A percentile compares a stretch with the other conserved stretches of the same genome.
These are phyloP conservation scores for Exophiala bonariae DNA, from an alignment of 2,329 filamentous ascomycete species.

Conservation along the genomic window DNA sequence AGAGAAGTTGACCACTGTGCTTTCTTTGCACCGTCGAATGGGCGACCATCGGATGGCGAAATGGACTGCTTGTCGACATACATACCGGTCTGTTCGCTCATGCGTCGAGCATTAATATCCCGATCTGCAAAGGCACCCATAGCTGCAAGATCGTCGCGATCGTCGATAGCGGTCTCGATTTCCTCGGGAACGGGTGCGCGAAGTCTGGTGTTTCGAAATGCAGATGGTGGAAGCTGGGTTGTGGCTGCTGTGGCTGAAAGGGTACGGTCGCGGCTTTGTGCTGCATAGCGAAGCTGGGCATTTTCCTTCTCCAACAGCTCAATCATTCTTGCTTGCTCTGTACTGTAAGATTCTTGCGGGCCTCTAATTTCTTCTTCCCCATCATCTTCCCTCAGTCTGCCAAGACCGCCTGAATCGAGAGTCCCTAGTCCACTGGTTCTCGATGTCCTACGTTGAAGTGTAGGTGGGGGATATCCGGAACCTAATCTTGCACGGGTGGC, in stretches of 20 bases:
- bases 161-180: slow-evolving; percentile 44
- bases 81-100: slow-evolving; percentile 46
- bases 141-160: slow-evolving; percentile 43
- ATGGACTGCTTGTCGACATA: slow-evolving; percentile 40
- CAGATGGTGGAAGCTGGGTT: slow-evolving; percentile 31
- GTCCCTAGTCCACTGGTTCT: slow-evolving; percentile 51
- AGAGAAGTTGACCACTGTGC: slow-evolving; percentile 53
- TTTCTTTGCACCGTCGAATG: slow-evolving; percentile 46
- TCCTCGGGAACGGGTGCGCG: slow-evolving; percentile 45
- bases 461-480: slow-evolving; percentile 56
- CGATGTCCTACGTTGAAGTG: slow-evolving; percentile 78
- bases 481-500: slow-evolving; percentile 36
- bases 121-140: slow-evolving; percentile 36
- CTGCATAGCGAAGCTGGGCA: slow-evolving; percentile 46
- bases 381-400: slow-evolving; percentile 50
- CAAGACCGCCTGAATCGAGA: slow-evolving; percentile 46
- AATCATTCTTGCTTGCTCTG: slow-evolving; percentile 44
- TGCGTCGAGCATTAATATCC: slow-evolving; percentile 38
- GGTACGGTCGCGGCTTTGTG: slow-evolving; percentile 42
- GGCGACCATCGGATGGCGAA: slow-evolving; percentile 41
- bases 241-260: slow-evolving; percentile 40
- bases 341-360: slow-evolving; percentile 39
- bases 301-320: slow-evolving; percentile 50
- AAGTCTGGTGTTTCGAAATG: slow-evolving; percentile 39
- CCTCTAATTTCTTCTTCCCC: slow-evolving; percentile 36